A percentile compares a stretch with the other conserved stretches of the same genome.
These are phyloP conservation scores for Pseudisothecium myosuroides DNA, from an alignment of 225 moss, liverwort and hornwort genomes.

Conservation along the genomic window DNA sequence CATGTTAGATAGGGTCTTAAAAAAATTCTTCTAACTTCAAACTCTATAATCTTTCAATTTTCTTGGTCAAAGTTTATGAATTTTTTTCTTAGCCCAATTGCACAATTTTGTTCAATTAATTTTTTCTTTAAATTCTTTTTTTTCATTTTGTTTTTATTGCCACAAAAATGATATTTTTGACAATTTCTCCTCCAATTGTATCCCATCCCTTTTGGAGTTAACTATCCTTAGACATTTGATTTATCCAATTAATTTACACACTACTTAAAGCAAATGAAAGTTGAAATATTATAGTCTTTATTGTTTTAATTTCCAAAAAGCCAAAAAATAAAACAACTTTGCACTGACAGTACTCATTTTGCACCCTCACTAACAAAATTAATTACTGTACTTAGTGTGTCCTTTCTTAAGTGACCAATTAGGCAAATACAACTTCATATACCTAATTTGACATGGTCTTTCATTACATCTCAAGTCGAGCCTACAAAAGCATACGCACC, in stretches of 20 bases:
- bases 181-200: not conserved
- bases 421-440: not conserved
- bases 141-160: not conserved
- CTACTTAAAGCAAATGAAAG: not conserved
- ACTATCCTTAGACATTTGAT: too few species aligned
- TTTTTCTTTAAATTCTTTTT: accelerated
- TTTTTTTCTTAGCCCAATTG: not conserved
- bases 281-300: not conserved
- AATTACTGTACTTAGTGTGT: too few species aligned
- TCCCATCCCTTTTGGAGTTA: accelerated
- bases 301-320: not conserved
- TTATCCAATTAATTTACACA: not conserved
- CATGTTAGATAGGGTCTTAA: accelerated
- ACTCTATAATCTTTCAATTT: not conserved
- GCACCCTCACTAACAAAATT: not conserved
- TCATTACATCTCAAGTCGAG: not conserved
- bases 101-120: accelerated
- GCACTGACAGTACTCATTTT: not conserved
- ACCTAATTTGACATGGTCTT: not conserved
- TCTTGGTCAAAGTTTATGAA: accelerated
- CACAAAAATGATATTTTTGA: not conserved
- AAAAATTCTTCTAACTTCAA: not conserved
- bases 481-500: not conserved
- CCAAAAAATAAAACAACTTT: not conserved
- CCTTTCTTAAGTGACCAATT: accelerated